Conservation (phyloP, 345 rosid genomes). For the Eucalyptus camaldulensis region DNA sequence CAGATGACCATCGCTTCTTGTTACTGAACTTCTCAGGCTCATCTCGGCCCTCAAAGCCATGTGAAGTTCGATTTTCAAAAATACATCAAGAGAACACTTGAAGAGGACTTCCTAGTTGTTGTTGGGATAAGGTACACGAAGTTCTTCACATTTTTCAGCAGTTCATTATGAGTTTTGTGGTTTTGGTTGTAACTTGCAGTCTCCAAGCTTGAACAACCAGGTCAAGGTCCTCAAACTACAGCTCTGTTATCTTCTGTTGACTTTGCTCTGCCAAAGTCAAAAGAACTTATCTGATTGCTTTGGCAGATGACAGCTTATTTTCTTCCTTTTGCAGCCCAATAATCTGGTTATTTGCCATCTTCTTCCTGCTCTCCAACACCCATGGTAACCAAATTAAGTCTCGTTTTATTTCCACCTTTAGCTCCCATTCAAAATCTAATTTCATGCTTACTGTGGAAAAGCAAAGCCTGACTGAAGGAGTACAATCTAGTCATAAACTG, state of each 20-base stretch:
- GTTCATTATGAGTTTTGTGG: background rate
- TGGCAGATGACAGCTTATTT: background rate
- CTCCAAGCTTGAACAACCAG: background rate
- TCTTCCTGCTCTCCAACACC: constrained; percentile 19
- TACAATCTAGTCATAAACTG: background rate
- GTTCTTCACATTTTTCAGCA: background rate
- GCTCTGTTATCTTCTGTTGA: background rate
- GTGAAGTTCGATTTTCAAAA: constrained; percentile 21
- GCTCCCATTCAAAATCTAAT: background rate
- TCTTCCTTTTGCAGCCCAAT: constrained; percentile 8
- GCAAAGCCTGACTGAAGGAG: background rate
- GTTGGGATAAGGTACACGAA: constrained; percentile 22
- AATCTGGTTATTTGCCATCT: constrained; percentile 17
- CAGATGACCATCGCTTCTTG: background rate
- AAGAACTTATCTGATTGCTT: background rate
- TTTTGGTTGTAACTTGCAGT: background rate
- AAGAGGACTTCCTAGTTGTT: constrained; percentile 25
- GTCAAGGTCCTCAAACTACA: background rate
- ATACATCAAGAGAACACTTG: constrained; percentile 24
- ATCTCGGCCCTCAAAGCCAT: constrained; percentile 14
- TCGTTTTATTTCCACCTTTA: background rate
- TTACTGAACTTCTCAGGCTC: constrained; percentile 5
- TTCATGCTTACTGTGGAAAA: background rate
- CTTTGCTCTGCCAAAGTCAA: background rate
- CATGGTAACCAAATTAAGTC: constrained; percentile 2